Base-by-base conservation (phyloP, 495 filamentous ascomycete species). In the Daldinia concentrica region DNA sequence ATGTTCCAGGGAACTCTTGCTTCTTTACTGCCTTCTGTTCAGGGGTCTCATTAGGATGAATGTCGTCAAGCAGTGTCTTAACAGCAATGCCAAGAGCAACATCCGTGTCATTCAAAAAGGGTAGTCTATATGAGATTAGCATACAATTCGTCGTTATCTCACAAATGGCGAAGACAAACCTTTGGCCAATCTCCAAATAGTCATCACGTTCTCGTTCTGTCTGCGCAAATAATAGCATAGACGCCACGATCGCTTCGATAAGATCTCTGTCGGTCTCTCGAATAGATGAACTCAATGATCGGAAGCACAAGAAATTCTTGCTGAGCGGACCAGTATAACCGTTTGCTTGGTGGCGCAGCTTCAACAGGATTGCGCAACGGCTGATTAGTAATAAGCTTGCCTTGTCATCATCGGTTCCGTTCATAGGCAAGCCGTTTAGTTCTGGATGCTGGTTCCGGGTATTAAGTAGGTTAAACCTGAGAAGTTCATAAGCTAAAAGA, bases 321-420 rank as follows among this genome's bases (percentile, higher is more conserved):
- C 92, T 97, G 1, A 99, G 84, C 0, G 95, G 95, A 1, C 95
- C 95, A 26, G 95, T 98, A 79, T 97, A 99, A 26, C 96, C 94
- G 72, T 94, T 94, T 6, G 85, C 82, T 69, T 92, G 86, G 76
- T 99, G 95, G 32, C 89, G 88, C 26, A 99, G 82, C 71, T 91
- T 91, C 52, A 90, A 88, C 70, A 98, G 84, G 57, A 90, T 93
- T 14, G 94, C 91, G 62, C 95, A 90, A 43, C 94, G 90, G 63
- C 92, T 93, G 66, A 98, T 88, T 32, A 98, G 86, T 66, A 95
- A 84, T 41, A 92, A 88, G 79, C 90, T 90, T 9, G 82, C 79
- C 76, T 90, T 91, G 72, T 95, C 84, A 12, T 82, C 79, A 1
- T 85, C 82, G 8, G 57, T 79, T 32, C 85, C 85, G 58, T 84